Conservation (phyloP, 306 rosid genomes). For the Carpinus fangiana region DNA sequence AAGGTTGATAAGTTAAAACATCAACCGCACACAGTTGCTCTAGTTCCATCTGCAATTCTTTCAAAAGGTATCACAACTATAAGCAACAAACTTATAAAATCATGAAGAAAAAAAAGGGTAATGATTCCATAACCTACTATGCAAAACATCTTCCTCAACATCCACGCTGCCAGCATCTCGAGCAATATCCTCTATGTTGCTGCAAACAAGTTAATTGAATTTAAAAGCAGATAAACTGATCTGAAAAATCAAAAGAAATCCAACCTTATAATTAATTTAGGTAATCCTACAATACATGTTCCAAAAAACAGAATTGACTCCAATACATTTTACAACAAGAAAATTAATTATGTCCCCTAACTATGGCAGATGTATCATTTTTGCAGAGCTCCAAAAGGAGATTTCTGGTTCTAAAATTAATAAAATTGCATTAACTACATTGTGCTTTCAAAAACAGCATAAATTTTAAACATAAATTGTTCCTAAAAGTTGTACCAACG, state of each 20-base stretch:
- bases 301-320: constrained; percentile 4
- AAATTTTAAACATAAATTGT: not conserved
- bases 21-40: constrained; percentile 60
- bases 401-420: not conserved
- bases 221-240: constrained; percentile 18
- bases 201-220: constrained; percentile 39
- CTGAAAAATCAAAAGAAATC: not conserved
- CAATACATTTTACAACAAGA: constrained; percentile 7
- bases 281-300: not conserved
- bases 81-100: constrained; percentile 27
- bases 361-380: not conserved
- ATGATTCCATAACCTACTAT: constrained; percentile 61
- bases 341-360: not conserved
- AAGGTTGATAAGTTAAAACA: constrained; percentile 67
- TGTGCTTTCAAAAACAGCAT: not conserved
- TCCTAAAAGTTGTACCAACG: not conserved
- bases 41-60: constrained; percentile 80
- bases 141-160: constrained; percentile 72
- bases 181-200: constrained; percentile 93
- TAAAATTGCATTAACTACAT: not conserved
- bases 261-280: constrained; percentile 7
- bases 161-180: constrained; percentile 94
- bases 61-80: constrained; percentile 34
- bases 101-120: constrained; percentile 16
- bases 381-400: not conserved